Conservation (phyloP, 192 early-diverging fungal genomes). For the Dissophora ornata region DNA sequence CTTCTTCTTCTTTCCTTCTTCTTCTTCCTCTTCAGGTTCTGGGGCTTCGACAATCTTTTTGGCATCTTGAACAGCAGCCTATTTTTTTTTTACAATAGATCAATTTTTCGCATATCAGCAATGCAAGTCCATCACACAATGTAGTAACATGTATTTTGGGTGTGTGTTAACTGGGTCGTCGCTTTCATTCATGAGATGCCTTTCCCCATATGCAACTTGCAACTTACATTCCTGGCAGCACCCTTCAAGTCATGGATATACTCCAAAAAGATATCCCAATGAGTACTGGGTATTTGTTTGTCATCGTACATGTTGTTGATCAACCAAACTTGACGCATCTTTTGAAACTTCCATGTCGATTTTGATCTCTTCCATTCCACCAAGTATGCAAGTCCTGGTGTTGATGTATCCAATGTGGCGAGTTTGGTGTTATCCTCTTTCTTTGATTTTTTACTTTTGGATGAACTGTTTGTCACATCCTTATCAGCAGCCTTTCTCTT, state of each 20-base stretch:
- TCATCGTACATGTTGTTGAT: constrained; percentile 49
- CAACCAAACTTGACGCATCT: constrained; percentile 55
- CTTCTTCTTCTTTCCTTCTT: constrained; percentile 10
- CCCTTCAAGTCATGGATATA: constrained; percentile 55
- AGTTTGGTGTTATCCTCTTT: constrained; percentile 13
- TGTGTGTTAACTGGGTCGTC: too few relatives aligned
- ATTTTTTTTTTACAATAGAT: not conserved
- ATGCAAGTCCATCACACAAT: not conserved
- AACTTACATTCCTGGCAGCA: constrained; percentile 50
- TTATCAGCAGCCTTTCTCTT: constrained; percentile 28
- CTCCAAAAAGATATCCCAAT: constrained; percentile 51
- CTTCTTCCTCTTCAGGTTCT: constrained; percentile 24
- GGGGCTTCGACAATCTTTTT: constrained; percentile 52
- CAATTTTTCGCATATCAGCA: too few relatives aligned
- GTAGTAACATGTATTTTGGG: too few relatives aligned
- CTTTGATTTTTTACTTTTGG: constrained; percentile 12
- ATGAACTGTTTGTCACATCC: not conserved
- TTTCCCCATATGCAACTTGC: not conserved
- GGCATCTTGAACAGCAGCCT: constrained; percentile 40
- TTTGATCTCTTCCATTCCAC: constrained; percentile 42
- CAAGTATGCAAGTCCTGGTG: constrained; percentile 46
- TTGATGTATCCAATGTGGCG: constrained; percentile 17
- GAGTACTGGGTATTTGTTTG: constrained; percentile 32
- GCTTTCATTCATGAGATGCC: not conserved
- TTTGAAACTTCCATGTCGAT: constrained; percentile 56